Base-by-base conservation (phyloP, 257 asterid genomes). In the Plantago ovata region DNA sequence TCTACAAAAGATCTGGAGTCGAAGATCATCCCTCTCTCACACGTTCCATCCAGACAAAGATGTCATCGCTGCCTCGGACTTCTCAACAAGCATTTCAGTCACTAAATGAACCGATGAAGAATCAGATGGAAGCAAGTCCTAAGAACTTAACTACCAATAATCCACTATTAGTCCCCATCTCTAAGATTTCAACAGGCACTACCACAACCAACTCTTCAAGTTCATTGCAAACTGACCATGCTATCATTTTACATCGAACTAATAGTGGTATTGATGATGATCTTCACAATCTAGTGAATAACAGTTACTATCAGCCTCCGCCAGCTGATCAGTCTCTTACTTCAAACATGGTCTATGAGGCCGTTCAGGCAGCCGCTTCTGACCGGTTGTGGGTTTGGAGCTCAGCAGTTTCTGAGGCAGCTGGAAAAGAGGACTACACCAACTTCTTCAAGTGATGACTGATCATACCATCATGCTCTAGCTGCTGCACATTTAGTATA, bases 301-400 rank as follows among this genome's bases (percentile, higher is more conserved):
- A 45, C 18, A 65, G 40, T 60, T 69, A 69, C 72, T 75, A 74
- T 49, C 80, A 51, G 13, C 79, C 50, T 10, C 49, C 61, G 8
- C 57, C 67, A 16, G 61, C 16, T 61, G 75, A 62, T 52, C 67
- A 52, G 19, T 77, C 67, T n/a, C 61, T 22, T 8, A 18, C 81
- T 60, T 1, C 54, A 21, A 36, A 56, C 63, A 60, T 64, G 1
- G 77, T 46, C 1, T 64, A 81, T 28, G 79, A 77, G 4, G 28
- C 87, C 10, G 38, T 66, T 60, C 89, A 60, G 60, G 73, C 69
- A 6, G 68, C 71, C 22, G 80, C 74, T 52, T 38, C 85, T 0
- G 94, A 84, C 36, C 75, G 88, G 57, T 54, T 87, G 73, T 92
- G 98, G 98, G 98, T 87, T 40, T 91, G 98, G 98, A 85, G 38